These are phyloP conservation scores for Gracilaria domingensis DNA, from an alignment of 23 red algal genomes.

Conservation along the genomic window DNA sequence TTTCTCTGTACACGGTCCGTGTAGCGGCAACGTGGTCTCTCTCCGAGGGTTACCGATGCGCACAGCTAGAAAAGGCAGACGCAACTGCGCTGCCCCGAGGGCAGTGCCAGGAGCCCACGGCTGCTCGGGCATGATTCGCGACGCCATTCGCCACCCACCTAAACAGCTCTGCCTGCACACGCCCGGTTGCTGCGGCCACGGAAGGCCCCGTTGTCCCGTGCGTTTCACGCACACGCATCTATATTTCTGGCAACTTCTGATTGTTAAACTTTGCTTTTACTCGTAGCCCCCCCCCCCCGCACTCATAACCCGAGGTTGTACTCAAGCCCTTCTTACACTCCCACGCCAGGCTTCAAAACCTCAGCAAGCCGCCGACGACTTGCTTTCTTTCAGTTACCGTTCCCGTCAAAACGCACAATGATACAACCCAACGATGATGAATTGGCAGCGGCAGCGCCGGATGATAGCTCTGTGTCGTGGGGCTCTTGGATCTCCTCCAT, in stretches of 20 bases:
- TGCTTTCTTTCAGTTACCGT: not conserved
- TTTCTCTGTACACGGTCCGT: not conserved
- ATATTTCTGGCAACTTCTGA: not conserved
- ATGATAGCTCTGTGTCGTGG: conserved; percentile 38
- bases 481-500: conserved; percentile 67
- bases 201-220: not conserved
- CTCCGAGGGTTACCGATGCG: no score
- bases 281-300: no score
- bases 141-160: not conserved
- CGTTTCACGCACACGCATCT: not conserved
- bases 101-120: not conserved
- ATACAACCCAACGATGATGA: not conserved
- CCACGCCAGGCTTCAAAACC: not conserved
- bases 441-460: not conserved
- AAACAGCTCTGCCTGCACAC: not conserved
- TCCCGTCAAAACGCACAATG: not conserved
- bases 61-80: no score
- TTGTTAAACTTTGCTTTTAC: not conserved
- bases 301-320: not conserved
- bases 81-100: not conserved
- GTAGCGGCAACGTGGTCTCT: not conserved
- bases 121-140: not conserved
- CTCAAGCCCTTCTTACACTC: not conserved
- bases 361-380: not conserved
- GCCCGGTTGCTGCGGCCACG: not conserved